Conservation (phyloP, 2,329 filamentous ascomycete genomes). For the Pseudovirgaria hyperparasitica region DNA sequence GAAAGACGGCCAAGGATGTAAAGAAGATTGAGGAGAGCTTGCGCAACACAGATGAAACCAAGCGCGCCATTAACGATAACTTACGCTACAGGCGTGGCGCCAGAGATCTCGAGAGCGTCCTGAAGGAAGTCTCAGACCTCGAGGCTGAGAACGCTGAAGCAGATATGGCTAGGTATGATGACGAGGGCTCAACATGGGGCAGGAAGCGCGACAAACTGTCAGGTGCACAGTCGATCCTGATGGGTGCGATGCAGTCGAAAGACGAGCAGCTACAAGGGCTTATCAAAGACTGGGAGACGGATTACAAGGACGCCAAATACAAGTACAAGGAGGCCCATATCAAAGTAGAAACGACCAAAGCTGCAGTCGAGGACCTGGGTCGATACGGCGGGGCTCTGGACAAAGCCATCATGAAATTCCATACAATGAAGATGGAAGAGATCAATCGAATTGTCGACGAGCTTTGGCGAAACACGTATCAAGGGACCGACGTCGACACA, state of each 20-base stretch:
- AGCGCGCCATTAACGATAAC: conserved; percentile 81
- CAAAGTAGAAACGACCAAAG: conserved; percentile 81
- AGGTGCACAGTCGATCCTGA: conserved; percentile 60
- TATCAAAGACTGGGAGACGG: conserved; percentile 67
- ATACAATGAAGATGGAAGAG: conserved; percentile 94
- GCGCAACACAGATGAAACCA: conserved; percentile 67
- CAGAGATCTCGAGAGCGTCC: conserved; percentile 53
- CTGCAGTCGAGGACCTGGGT: conserved; percentile 78
- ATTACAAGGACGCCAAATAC: conserved; percentile 70
- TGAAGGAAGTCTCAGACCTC: conserved; percentile 58
- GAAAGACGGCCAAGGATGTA: conserved; percentile 52
- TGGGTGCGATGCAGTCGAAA: conserved; percentile 71
- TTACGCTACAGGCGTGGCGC: conserved; percentile 69
- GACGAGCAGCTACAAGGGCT: conserved; percentile 65
- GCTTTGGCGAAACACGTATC: conserved; percentile 94
- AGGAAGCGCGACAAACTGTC: conserved; percentile 54
- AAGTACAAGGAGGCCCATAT: conserved; percentile 83
- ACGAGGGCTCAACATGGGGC: conserved; percentile 56
- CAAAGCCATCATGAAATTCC: conserved; percentile 95
- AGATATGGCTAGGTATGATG: conserved; percentile 62
- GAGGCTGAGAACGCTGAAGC: conserved; percentile 69
- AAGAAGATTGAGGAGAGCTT: conserved; percentile 69
- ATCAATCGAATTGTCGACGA: conserved; percentile 92
- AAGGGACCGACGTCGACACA: conserved; percentile 92
- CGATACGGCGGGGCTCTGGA: conserved; percentile 77